These are phyloP conservation scores for Brassica nigra DNA, from an alignment of 345 rosid genomes.

Conservation along the genomic window DNA sequence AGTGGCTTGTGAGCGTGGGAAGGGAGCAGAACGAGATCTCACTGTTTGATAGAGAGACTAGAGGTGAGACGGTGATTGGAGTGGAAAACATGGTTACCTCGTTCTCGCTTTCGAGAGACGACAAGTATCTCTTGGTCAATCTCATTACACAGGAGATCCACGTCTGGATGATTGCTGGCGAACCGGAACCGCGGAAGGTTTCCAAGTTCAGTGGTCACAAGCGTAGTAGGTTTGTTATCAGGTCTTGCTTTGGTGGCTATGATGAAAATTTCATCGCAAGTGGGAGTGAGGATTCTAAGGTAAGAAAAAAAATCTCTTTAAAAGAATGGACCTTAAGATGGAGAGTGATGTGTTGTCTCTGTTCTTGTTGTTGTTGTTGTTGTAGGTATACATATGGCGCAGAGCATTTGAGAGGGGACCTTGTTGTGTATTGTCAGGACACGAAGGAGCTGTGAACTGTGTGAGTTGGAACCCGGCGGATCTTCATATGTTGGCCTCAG, in stretches of 20 bases:
- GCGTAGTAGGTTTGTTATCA: conserved; percentile 51
- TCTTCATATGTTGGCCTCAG: conserved; percentile 65
- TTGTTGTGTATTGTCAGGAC: conserved; percentile 45
- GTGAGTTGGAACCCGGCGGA: conserved; percentile 64
- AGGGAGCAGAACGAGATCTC: conserved; percentile 41
- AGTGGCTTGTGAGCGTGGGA: conserved; percentile 49
- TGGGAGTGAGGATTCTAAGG: conserved; percentile 72
- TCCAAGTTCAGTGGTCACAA: conserved; percentile 47
- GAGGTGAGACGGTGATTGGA: conserved; percentile 44
- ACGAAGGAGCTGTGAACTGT: conserved; percentile 59
- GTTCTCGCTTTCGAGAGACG: conserved; percentile 56
- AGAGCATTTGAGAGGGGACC: conserved; percentile 29
- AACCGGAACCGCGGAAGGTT: conserved; percentile 25
- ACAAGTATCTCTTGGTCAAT: conserved; percentile 42
- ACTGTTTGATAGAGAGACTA: conserved; percentile 9
- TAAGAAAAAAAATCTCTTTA: conserved; percentile 7
- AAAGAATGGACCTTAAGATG: neutral
- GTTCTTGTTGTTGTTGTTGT: neutral
- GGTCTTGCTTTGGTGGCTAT: conserved; percentile 70
- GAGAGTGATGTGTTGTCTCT: conserved; percentile 20
- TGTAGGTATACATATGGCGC: conserved; percentile 64
- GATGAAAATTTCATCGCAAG: conserved; percentile 55
- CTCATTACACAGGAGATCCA: conserved; percentile 56
- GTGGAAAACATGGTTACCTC: conserved; percentile 54
- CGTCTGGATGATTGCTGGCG: conserved; percentile 50